These are phyloP conservation scores for Cercospora beticola DNA, from an alignment of 2,329 filamentous ascomycete genomes.

Conservation along the genomic window DNA sequence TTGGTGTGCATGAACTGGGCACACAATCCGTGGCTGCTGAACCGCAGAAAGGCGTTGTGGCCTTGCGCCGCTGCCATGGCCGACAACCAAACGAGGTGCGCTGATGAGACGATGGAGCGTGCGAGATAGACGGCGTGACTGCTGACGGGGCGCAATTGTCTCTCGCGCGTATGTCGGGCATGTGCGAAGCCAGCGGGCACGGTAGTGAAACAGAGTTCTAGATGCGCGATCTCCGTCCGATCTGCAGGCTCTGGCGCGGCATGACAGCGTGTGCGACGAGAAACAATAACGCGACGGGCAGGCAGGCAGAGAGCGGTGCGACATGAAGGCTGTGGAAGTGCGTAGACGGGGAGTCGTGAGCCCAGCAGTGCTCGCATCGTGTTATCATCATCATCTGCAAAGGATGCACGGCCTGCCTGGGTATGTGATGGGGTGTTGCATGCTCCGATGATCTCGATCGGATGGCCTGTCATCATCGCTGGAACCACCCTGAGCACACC, in stretches of 20 bases:
- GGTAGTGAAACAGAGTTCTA: slow-evolving; percentile 2
- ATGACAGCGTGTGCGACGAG: background rate
- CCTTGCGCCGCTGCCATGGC: background rate
- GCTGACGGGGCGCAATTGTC: background rate
- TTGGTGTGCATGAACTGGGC: background rate
- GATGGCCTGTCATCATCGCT: background rate
- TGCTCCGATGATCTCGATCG: background rate
- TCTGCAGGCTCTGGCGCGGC: background rate
- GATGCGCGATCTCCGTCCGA: background rate
- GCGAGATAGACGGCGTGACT: background rate
- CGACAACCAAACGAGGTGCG: background rate
- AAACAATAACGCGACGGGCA: background rate
- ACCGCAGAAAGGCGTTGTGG: background rate
- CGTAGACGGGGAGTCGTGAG: background rate
- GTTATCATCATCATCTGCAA: background rate
- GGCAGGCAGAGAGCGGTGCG: background rate
- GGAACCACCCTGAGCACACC: background rate
- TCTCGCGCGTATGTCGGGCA: background rate
- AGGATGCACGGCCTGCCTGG: background rate
- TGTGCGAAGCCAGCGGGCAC: background rate
- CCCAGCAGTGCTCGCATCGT: background rate
- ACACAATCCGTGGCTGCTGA: background rate
- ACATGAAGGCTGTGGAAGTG: background rate
- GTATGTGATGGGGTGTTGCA: background rate
- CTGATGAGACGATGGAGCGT: background rate